Evolutionary conservation across 192 early-diverging fungal species (phyloP), one percentile per base, ranked within the genome.

Genomic region (Pilaira anomala): DNA sequence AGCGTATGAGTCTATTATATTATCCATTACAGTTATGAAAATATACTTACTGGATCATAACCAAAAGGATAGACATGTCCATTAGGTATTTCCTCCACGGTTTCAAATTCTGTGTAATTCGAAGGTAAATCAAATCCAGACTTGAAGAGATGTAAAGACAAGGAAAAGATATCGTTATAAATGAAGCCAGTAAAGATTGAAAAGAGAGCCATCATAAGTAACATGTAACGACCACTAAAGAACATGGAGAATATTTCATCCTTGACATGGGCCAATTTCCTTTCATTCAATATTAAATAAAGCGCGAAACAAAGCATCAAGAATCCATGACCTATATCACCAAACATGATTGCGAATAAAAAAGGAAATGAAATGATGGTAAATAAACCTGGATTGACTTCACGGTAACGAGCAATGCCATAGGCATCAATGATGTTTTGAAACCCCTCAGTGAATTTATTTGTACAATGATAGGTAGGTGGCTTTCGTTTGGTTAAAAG

Each of bases 281-380:
- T 85, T 80, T 99, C 97, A 63, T 91, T 87, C 40, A 79, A 42
- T 48, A 89, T 83, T 67, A 99, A 75, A 67, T 88, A 91, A 1
- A 81, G 68, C 3, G 88, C 93, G 60, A 75, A 68, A n/a, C 89
- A 63, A 2, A 92, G 77, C 79, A 99, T 84, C 41, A 99, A 62
- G 30, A 94, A 71, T 22, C 95, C 97, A 70, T 99, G 97, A 48
- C 97, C 97, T 28, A 97, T 84, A 76, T 99, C 97, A 60, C 97
- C 97, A 83, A 99, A 99, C 97, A 99, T 99, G 62, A 99, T 85
- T 45, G 97, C 96, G 78, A 99, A 99, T 58, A 99, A 76, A 73
- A 99, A 99, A 14, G 97, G 97, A 81, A 99, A 99, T 0, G 93
- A 94, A 48, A 98, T 95, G 12, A 91, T 72, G 0, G 97, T 97